Base-by-base conservation (phyloP, 225 moss, liverwort and hornwort species). In the Straminergon stramineum region DNA sequence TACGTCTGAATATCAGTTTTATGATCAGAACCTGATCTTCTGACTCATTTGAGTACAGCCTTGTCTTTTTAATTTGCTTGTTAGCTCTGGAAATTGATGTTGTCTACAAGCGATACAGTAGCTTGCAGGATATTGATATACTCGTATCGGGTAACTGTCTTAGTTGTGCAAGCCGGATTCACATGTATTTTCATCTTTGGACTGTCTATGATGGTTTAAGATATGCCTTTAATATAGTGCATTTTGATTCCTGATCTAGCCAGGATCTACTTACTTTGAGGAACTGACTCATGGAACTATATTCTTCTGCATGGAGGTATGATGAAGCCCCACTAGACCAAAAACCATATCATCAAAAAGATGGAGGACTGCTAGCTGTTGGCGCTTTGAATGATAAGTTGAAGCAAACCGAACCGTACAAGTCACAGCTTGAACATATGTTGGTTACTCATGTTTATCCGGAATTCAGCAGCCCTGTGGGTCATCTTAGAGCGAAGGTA, bases 361-460 rank as follows among this genome's bases (percentile, higher is more conserved):
- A 99, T 94, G 99, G 99, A 87, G 99, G 95, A 79, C 86, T 99
- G 86, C 93, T 99, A 69, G 99, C 99, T 91, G 99, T 99, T 68
- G 99, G 99, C 74, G 96, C 99, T 65, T 87, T 99, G 94, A 99
- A 95, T 87, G 99, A 99, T 89, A 99, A 95, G 89, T 85, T 99
- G 93, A 99, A 99, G 92, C 97, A 95, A 74, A 99, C 97, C 52
- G 97, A 99, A 84, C 99, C 97, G 53, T 99, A 99, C 90, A 99
- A 97, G 93, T 96, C 99, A 31, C 96, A 96, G 34, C 90, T 99
- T 82, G 99, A 97, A 79, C 93, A 95, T 45, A 97, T 99, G 99
- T 87, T 99, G 91, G 99, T 97, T 51, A 95, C 97, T 77, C 99
- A 99, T 93, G 99, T 99, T n/a, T 99, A 97, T 87, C 99, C 99